Evolutionary conservation across 805 yeast genomes (phyloP).

Genomic region (Myxozyma neotropica): DNA sequence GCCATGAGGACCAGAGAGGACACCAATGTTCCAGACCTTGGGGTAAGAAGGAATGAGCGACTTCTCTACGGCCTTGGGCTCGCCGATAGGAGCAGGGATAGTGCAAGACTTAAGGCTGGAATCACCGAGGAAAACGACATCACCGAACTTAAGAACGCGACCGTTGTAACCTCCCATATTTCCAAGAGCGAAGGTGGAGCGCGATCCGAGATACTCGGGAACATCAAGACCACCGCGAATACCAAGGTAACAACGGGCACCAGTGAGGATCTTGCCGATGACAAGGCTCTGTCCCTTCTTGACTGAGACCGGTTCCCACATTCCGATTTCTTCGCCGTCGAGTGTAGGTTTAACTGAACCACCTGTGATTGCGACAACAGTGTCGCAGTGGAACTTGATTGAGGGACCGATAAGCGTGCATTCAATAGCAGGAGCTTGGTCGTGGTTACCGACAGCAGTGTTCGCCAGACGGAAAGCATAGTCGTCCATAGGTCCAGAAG

Average conservation of each 20-base stretch:
- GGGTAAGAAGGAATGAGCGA: constrained; percentile 58
- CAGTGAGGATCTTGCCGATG: constrained; percentile 79
- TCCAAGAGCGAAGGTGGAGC: constrained; percentile 94
- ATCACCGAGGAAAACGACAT: constrained; percentile 83
- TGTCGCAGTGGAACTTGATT: constrained; percentile 76
- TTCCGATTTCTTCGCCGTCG: constrained; percentile 57
- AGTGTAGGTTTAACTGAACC: constrained; percentile 71
- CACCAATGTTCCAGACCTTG: constrained; percentile 81
- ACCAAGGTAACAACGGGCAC: constrained; percentile 89
- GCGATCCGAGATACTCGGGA: constrained; percentile 90
- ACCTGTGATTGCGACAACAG: constrained; percentile 83
- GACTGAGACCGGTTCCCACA: constrained; percentile 74
- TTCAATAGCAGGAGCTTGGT: constrained; percentile 85
- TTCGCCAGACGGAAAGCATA: constrained; percentile 89
- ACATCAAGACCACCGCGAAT: constrained; percentile 93
- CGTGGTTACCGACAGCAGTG: constrained; percentile 83
- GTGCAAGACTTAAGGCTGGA: constrained; percentile 68
- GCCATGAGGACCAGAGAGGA: constrained; percentile 97
- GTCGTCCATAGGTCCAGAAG: constrained; percentile 97
- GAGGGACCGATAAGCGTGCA: constrained; percentile 87
- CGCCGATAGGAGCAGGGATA: constrained; percentile 70
- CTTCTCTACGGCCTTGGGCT: constrained; percentile 61
- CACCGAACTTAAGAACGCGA: constrained; percentile 87
- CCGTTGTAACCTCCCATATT: constrained; percentile 92
- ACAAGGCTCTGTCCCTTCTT: constrained; percentile 73